Evolutionary conservation across 2,329 filamentous ascomycete species (phyloP).

Genomic region (Sclerotinia trifoliorum): DNA sequence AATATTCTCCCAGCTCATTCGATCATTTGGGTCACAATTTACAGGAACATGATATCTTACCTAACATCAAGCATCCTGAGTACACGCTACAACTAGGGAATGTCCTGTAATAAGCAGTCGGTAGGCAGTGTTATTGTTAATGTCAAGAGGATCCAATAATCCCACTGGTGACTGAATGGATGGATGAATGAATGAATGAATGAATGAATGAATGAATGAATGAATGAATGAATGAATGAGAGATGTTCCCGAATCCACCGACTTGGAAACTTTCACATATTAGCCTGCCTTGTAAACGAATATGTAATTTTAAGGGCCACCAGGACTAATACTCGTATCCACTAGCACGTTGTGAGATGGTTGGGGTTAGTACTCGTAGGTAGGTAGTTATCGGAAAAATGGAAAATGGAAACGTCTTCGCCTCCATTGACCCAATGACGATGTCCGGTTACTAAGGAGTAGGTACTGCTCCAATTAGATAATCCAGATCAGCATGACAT

Average conservation of each 20-base stretch:
- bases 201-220: no score
- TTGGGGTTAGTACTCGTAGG: background rate
- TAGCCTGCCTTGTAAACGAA: background rate
- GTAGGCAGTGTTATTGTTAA: background rate
- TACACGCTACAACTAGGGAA: background rate
- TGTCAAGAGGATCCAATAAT: background rate
- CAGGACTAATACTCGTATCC: background rate
- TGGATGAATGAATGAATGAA: no score
- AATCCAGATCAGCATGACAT: background rate
- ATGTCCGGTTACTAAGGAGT: background rate
- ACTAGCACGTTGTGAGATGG: background rate
- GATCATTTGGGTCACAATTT: background rate
- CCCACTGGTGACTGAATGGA: background rate
- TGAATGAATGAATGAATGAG: background rate
- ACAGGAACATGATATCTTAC: background rate
- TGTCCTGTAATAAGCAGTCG: background rate
- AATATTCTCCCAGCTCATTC: background rate
- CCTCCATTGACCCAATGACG: background rate
- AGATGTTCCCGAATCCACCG: background rate
- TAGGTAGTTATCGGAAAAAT: background rate
- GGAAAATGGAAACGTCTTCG: background rate
- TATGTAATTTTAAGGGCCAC: background rate
- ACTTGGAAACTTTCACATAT: background rate
- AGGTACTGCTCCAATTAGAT: background rate
- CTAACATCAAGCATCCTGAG: background rate